Evolutionary conservation across 139 green algal species (phyloP).

Genomic region (Chlorella vulgaris): DNA sequence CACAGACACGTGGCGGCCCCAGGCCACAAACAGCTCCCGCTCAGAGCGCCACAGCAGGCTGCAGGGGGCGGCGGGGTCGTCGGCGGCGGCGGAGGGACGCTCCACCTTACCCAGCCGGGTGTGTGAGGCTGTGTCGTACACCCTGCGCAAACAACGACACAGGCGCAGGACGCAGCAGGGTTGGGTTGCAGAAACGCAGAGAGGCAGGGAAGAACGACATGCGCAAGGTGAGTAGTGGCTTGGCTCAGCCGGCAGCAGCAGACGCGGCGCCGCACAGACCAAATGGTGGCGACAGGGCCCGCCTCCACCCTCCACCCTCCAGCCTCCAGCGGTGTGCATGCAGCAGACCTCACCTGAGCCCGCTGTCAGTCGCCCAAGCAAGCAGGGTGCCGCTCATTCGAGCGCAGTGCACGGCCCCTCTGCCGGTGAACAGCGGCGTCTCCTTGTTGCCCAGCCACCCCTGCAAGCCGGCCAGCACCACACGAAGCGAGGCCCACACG

Average conservation of each 20-base stretch:
- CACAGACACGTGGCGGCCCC: slow-evolving; percentile 74
- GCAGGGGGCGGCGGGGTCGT: slow-evolving; percentile 16
- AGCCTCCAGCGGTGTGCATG: too few relatives aligned
- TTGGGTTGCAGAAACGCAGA: too few relatives aligned
- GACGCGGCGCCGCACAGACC: too few relatives aligned
- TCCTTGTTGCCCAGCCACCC: slow-evolving; percentile 89
- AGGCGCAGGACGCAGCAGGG: too few relatives aligned
- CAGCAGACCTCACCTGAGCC: slow-evolving; percentile 66
- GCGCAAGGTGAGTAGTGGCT: too few relatives aligned
- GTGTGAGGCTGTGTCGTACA: slow-evolving; percentile 80
- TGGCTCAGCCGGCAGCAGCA: too few relatives aligned
- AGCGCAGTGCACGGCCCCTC: slow-evolving; percentile 66
- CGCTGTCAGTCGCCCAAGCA: slow-evolving; percentile 85
- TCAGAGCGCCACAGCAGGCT: slow-evolving; percentile 68
- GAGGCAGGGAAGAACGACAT: too few relatives aligned
- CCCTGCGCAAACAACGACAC: slow-evolving; percentile 33
- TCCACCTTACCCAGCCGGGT: slow-evolving; percentile 44
- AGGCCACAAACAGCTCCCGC: slow-evolving; percentile 74
- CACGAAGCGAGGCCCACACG: background rate
- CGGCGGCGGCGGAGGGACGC: slow-evolving; percentile 11
- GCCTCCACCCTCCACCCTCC: too few relatives aligned
- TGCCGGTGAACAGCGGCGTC: slow-evolving; percentile 74
- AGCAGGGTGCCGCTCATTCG: slow-evolving; percentile 79
- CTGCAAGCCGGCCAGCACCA: slow-evolving; percentile 34
- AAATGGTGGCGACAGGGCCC: too few relatives aligned